Evolutionary conservation across 495 filamentous ascomycete species (phyloP).

Genomic region (Penicillium macrosclerotiorum): DNA sequence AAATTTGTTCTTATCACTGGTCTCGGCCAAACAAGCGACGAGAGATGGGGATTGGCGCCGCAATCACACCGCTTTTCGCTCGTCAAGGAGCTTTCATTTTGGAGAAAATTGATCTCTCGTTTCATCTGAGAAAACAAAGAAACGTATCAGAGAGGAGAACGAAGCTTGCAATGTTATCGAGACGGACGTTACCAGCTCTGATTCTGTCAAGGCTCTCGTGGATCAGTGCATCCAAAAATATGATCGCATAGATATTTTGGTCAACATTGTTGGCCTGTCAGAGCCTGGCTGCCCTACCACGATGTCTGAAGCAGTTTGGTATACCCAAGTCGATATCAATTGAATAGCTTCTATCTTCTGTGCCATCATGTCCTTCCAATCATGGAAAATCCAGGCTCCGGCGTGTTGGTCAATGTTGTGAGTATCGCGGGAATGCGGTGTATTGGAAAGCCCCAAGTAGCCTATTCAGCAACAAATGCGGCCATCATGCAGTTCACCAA

Average conservation of each 20-base stretch:
- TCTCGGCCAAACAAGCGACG: slow-evolving; percentile 41
- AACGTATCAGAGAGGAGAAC: slow-evolving; percentile 21
- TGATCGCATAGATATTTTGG: too few relatives aligned
- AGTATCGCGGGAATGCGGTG: slow-evolving; percentile 50
- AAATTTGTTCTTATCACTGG: slow-evolving; percentile 53
- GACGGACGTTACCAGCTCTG: slow-evolving; percentile 51
- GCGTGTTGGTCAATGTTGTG: slow-evolving; percentile 45
- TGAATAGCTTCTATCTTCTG: too few relatives aligned
- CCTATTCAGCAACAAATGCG: slow-evolving; percentile 50
- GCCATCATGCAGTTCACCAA: slow-evolving; percentile 51
- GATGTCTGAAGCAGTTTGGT: too few relatives aligned
- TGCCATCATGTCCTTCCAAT: too few relatives aligned
- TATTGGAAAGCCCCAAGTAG: slow-evolving; percentile 51
- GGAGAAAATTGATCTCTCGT: slow-evolving; percentile 42
- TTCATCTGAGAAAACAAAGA: slow-evolving; percentile 32
- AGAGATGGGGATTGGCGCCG: slow-evolving; percentile 51
- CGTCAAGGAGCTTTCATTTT: slow-evolving; percentile 47
- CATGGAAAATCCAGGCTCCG: too few relatives aligned
- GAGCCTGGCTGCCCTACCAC: too few relatives aligned
- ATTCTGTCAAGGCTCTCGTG: too few relatives aligned
- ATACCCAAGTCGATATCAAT: too few relatives aligned
- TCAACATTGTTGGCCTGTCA: too few relatives aligned
- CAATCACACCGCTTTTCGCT: slow-evolving; percentile 41
- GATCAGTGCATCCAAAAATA: too few relatives aligned
- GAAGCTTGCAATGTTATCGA: slow-evolving; percentile 32